These are phyloP conservation scores for Solanum sitiens DNA, from an alignment of 257 asterid species.

Conservation along the genomic window DNA sequence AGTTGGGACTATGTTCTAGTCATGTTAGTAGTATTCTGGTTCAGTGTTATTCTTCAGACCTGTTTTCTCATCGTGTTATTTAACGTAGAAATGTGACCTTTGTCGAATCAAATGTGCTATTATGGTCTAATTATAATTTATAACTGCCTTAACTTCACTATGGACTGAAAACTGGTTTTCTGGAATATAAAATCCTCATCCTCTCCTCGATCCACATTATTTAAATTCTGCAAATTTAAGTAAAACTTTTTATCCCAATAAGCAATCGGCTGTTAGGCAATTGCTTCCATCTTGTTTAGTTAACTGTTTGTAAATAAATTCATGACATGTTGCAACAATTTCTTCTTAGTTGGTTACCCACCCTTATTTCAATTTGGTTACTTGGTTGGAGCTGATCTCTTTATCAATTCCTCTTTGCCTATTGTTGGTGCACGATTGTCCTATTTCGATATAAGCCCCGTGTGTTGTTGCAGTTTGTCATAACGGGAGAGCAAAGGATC, in stretches of 20 bases:
- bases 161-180: background rate
- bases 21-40: background rate
- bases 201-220: background rate
- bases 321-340: background rate
- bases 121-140: background rate
- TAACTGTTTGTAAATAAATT: background rate
- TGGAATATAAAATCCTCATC: background rate
- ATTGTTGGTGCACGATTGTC: background rate
- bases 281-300: background rate
- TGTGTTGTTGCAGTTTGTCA: slow-evolving; percentile 57
- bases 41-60: background rate
- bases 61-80: background rate
- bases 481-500: slow-evolving; percentile 79
- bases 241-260: background rate
- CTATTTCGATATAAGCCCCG: background rate
- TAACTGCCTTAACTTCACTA: background rate
- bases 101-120: background rate
- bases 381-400: background rate
- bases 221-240: background rate
- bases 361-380: background rate
- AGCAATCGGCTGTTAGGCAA: background rate
- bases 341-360: background rate
- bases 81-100: background rate
- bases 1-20: background rate
- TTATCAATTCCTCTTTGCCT: background rate